Percentiles rank a stretch among this genome's conserved stretches.
phyloP scores from a whole-genome alignment of 306 rosid genomes.

The Prunus mume region DNA sequence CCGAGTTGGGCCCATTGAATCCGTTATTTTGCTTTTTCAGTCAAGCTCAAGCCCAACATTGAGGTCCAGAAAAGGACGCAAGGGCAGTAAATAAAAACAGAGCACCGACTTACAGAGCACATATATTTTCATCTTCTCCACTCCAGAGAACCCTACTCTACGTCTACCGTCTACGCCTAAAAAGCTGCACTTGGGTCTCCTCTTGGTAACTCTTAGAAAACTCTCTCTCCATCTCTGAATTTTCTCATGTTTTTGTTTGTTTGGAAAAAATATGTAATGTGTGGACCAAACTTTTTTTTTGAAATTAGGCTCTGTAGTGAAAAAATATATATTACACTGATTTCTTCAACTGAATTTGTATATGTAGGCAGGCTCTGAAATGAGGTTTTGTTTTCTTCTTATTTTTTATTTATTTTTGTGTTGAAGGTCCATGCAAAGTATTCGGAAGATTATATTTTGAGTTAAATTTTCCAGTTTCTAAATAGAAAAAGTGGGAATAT shows the following conservation, averaged over 20 bases:
- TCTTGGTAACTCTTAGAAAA: not conserved
- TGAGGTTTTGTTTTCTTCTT: too few relatives aligned
- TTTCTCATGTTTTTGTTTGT: not conserved
- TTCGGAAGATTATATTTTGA: too few relatives aligned
- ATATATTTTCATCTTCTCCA: not conserved
- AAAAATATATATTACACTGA: too few relatives aligned
- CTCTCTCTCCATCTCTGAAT: not conserved
- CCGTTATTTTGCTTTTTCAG: not conserved
- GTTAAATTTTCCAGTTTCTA: too few relatives aligned
- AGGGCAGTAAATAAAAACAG: not conserved
- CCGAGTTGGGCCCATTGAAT: not conserved
- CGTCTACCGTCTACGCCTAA: not conserved
- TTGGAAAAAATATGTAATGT: too few relatives aligned
- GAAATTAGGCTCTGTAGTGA: too few relatives aligned
- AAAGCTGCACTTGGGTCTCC: not conserved
- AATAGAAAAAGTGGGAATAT: too few relatives aligned
- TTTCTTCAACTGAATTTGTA: too few relatives aligned
- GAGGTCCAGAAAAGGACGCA: not conserved
- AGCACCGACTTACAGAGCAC: not conserved
- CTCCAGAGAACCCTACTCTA: not conserved
- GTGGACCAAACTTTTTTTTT: not conserved
- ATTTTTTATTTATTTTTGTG: not conserved
- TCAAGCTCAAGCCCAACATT: too few relatives aligned
- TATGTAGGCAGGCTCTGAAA: too few relatives aligned
- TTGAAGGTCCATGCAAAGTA: not conserved